These are phyloP conservation scores for Silene latifolia DNA, from an alignment of 148 eudicot genomes.

Conservation along the genomic window DNA sequence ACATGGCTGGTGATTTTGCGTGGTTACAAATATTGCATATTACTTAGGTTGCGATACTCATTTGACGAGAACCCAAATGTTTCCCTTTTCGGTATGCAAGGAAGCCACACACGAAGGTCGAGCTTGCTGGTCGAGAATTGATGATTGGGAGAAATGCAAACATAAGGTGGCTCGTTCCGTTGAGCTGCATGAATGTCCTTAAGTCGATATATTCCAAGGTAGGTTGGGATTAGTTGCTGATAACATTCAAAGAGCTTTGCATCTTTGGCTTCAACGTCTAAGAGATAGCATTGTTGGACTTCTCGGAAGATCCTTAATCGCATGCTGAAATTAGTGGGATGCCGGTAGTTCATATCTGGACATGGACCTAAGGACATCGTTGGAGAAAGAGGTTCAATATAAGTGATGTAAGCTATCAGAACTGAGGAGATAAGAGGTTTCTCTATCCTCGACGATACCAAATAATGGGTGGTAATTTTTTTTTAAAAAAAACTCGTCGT, in stretches of 20 bases:
- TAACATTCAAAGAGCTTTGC: constrained; percentile 69
- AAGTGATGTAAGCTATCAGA: no score
- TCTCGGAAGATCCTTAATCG: constrained; percentile 11
- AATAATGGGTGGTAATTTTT: no score
- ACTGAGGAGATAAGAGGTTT: no score
- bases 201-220: constrained; percentile 68
- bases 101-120: constrained; percentile 97
- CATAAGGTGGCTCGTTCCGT: constrained; percentile 69
- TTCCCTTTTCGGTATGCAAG: constrained; percentile 81
- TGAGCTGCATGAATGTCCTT: constrained; percentile 47
- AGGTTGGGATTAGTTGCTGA: no score
- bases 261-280: constrained; percentile 62
- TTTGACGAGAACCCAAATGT: constrained; percentile 69
- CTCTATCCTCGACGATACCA: no score
- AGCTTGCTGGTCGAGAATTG: constrained; percentile 70
- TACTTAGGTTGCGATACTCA: constrained; percentile 71
- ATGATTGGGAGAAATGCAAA: constrained; percentile 90
- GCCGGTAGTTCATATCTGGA: no score
- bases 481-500: no score
- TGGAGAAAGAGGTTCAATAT: no score
- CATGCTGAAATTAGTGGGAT: no score
- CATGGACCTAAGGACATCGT: no score
- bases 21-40: constrained; percentile 86
- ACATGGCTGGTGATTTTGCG: constrained; percentile 92
- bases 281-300: constrained; percentile 50